These are phyloP conservation scores for Ceratobasidium sp. DNA, from an alignment of 1,284 basidiomycete genomes.

Conservation along the genomic window DNA sequence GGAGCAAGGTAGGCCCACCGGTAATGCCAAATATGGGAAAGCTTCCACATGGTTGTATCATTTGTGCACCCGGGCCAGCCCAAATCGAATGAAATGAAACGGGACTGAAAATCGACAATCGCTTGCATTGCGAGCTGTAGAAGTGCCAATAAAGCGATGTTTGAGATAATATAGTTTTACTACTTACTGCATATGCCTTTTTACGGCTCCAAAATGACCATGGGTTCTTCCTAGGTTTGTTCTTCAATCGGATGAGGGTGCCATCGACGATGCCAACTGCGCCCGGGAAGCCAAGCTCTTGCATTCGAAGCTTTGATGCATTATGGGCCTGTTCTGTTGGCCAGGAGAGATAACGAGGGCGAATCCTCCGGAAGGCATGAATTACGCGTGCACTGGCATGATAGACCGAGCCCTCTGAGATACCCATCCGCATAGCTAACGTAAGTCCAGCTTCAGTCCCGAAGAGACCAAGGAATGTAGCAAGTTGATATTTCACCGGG, in stretches of 20 bases:
- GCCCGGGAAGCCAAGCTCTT: conserved; percentile 45
- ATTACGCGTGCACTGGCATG: conserved; percentile 42
- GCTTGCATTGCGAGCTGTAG: conserved; percentile 47
- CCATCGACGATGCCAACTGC: conserved; percentile 48
- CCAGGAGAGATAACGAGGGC: conserved; percentile 40
- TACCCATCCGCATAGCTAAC: conserved; percentile 17
- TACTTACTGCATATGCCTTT: conserved; percentile 45
- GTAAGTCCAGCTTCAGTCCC: conserved; percentile 39
- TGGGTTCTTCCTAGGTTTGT: conserved; percentile 43
- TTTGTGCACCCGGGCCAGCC: conserved; percentile 49
- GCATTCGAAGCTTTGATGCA: conserved; percentile 43
- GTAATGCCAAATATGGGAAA: conserved; percentile 47
- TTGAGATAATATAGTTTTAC: not conserved
- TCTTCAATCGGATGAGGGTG: conserved; percentile 44
- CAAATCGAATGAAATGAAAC: conserved; percentile 48
- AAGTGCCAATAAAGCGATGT: not conserved
- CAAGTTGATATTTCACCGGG: conserved; percentile 45
- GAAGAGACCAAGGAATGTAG: conserved; percentile 41
- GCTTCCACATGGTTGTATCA: conserved; percentile 47
- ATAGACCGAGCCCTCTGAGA: conserved; percentile 44
- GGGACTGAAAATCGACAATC: conserved; percentile 46
- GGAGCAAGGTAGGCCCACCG: conserved; percentile 45
- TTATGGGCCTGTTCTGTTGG: conserved; percentile 34
- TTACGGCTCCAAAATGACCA: conserved; percentile 45
- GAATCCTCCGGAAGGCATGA: conserved; percentile 40